Evolutionary conservation across 306 rosid species (phyloP).

Genomic region (Pueraria montana): DNA sequence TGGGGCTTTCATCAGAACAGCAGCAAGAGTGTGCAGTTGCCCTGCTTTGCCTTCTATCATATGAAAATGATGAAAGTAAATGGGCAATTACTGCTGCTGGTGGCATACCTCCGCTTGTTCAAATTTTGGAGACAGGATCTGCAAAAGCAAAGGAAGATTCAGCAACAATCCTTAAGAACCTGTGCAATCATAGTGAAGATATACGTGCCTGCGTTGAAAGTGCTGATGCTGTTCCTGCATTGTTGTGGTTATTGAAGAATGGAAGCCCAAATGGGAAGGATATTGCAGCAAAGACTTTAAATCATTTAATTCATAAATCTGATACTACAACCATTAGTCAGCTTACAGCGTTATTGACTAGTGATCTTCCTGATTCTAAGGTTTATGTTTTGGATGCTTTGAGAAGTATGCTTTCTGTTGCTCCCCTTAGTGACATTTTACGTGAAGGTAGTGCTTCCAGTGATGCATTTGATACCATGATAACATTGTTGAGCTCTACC

Average conservation of each 20-base stretch:
- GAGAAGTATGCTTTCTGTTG: constrained; percentile 91
- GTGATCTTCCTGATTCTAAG: constrained; percentile 96
- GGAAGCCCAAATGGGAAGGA: constrained; percentile 98
- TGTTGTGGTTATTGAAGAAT: constrained; percentile 93
- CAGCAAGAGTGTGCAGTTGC: constrained; percentile 99
- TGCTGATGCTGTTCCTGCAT: constrained; percentile 98
- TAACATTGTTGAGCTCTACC: constrained; percentile 75
- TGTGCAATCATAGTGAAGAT: constrained; percentile 99
- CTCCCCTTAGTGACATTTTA: constrained; percentile 83
- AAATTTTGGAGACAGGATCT: constrained; percentile 95
- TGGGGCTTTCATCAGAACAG: constrained; percentile 98
- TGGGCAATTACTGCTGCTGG: constrained; percentile 99
- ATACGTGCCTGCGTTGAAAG: constrained; percentile 99
- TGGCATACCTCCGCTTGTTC: constrained; percentile 99
- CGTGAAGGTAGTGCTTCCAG: constrained; percentile 96
- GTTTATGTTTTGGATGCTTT: constrained; percentile 90
- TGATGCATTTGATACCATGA: constrained; percentile 94
- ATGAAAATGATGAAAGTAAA: constrained; percentile 96
- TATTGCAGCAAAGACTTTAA: constrained; percentile 96
- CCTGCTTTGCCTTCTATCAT: constrained; percentile 85
- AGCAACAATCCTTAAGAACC: constrained; percentile 89
- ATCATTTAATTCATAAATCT: constrained; percentile 95
- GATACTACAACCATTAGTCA: constrained; percentile 97
- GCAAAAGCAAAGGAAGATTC: constrained; percentile 99
- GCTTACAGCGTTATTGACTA: constrained; percentile 91